Evolutionary conservation across 257 asterid species (phyloP).

Genomic region (Solanum appendiculatum): DNA sequence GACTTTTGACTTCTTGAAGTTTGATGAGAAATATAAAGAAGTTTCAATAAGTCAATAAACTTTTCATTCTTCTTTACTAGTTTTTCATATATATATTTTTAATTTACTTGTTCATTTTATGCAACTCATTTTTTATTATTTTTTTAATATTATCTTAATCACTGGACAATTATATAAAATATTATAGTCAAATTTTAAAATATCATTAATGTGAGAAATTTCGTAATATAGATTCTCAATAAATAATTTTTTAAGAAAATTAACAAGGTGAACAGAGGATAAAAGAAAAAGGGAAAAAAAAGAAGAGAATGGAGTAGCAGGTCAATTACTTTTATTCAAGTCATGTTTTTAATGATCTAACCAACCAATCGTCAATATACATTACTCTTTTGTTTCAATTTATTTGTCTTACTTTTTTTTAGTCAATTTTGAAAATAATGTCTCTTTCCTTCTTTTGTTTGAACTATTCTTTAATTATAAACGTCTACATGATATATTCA

Average conservation of each 20-base stretch:
- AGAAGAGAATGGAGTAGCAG: background rate
- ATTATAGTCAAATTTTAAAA: background rate
- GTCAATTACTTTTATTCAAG: background rate
- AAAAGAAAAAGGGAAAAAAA: background rate
- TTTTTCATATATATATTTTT: background rate
- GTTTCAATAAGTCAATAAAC: background rate
- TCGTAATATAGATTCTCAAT: background rate
- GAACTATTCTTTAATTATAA: rapidly evolving
- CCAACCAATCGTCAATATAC: background rate
- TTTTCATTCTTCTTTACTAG: background rate
- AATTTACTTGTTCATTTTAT: background rate
- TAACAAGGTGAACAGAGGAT: background rate
- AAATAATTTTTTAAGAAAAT: background rate
- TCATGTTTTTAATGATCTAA: background rate
- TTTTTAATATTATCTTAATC: background rate
- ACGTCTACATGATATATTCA: background rate
- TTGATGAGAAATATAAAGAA: background rate
- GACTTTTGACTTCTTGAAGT: background rate
- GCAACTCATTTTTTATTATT: background rate
- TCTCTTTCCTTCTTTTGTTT: background rate
- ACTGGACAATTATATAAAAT: background rate
- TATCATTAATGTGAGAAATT: background rate
- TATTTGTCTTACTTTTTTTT: background rate
- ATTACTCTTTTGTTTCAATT: background rate
- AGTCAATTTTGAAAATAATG: background rate